Percentiles rank a stretch among this genome's conserved stretches.
Evolutionary conservation across 2,329 filamentous ascomycete genomes (phyloP).

Genomic region (Cladophialophora immunda): DNA sequence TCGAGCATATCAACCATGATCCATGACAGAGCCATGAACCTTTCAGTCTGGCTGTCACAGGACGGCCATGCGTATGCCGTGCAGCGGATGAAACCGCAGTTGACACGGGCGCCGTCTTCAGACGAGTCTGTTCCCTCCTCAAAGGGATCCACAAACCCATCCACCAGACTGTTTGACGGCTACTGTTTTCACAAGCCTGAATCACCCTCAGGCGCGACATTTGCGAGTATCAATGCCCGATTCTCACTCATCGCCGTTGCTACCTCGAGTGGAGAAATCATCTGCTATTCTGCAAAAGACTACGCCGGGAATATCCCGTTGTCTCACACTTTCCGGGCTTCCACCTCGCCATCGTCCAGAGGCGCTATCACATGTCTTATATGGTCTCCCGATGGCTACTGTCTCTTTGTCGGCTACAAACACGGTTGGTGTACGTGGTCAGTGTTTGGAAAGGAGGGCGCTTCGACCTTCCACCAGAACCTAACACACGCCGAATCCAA

Average conservation of each 20-base stretch:
- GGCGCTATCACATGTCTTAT: slow-evolving; percentile 77
- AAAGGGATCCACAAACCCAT: slow-evolving; percentile 29
- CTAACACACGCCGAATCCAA: slow-evolving; percentile 70
- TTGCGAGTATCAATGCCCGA: slow-evolving; percentile 87
- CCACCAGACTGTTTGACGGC: slow-evolving; percentile 80
- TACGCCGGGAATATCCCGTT: slow-evolving; percentile 91
- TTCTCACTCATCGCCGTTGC: slow-evolving; percentile 93
- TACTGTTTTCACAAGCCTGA: slow-evolving; percentile 87
- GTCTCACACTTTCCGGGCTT: slow-evolving; percentile 78
- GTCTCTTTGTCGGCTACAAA: slow-evolving; percentile 91
- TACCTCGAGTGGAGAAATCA: slow-evolving; percentile 78
- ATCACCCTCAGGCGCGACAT: slow-evolving; percentile 68
- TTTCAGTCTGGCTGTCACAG: slow-evolving; percentile 89
- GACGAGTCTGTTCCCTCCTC: slow-evolving; percentile 53
- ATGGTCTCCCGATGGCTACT: slow-evolving; percentile 96
- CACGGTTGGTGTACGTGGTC: slow-evolving; percentile 97
- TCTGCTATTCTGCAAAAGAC: slow-evolving; percentile 91
- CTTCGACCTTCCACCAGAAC: slow-evolving; percentile 81
- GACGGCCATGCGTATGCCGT: slow-evolving; percentile 92
- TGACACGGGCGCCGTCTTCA: slow-evolving; percentile 44
- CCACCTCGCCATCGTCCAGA: slow-evolving; percentile 72
- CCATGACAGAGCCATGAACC: slow-evolving; percentile 94
- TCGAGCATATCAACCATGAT: slow-evolving; percentile 82
- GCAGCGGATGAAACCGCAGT: slow-evolving; percentile 67
- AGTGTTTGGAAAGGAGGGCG: slow-evolving; percentile 90